Percentiles rank a stretch among this genome's conserved stretches.
Evolutionary conservation across 2,329 filamentous ascomycete species (phyloP).

Genomic region (Didymella arachidicola): DNA sequence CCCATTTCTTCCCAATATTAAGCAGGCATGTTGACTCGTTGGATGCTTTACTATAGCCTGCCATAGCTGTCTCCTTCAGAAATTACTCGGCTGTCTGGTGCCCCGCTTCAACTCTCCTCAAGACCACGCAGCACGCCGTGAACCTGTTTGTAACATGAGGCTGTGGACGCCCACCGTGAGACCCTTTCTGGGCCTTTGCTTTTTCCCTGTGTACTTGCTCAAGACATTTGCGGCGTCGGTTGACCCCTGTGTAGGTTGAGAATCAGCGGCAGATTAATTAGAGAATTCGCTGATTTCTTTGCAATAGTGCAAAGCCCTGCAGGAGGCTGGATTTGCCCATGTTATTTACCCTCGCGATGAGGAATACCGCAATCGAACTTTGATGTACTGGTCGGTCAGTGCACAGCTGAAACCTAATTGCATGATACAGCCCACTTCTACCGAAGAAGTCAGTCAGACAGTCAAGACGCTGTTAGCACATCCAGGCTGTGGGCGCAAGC

Average conservation of each 20-base stretch:
- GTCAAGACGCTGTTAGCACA: slow-evolving; percentile 24
- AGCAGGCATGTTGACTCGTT: no score
- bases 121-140: no score
- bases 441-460: slow-evolving; percentile 34
- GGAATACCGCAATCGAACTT: slow-evolving; percentile 27
- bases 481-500: slow-evolving; percentile 3
- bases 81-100: no score
- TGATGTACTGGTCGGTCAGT: slow-evolving; percentile 38
- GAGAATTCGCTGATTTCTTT: background rate
- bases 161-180: no score
- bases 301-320: background rate
- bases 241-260: background rate
- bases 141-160: no score
- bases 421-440: slow-evolving; percentile 40
- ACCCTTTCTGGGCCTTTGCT: no score
- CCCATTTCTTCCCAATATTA: no score
- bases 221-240: no score
- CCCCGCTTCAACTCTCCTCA: no score
- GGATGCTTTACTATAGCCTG: no score
- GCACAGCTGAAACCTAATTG: slow-evolving; percentile 40
- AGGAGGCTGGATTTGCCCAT: background rate
- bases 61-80: no score
- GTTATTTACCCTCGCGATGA: slow-evolving; percentile 4
- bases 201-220: no score
- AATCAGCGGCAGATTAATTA: background rate